Evolutionary conservation across 768 basidiomycete species (phyloP).

Genomic region (Tricholoma sp.): DNA sequence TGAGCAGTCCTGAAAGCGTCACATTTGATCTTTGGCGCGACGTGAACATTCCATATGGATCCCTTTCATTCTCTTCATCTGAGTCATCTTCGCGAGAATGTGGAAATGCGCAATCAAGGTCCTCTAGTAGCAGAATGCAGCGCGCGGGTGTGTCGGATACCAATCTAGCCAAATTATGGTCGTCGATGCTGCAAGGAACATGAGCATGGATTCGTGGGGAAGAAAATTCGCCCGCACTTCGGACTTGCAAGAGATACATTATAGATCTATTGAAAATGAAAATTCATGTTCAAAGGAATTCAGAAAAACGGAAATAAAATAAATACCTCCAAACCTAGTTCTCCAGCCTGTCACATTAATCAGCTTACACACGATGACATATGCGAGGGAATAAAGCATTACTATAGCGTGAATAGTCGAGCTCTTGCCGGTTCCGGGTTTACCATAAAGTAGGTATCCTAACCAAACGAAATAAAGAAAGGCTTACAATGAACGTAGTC

Average conservation of each 20-base stretch:
- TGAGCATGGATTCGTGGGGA: not conserved
- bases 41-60: too few species aligned
- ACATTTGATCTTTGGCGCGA: constrained; percentile 35
- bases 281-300: too few species aligned
- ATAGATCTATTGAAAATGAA: not conserved
- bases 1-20: constrained; percentile 51
- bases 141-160: constrained; percentile 43
- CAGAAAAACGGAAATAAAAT: constrained; percentile 43
- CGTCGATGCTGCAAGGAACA: constrained; percentile 37
- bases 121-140: constrained; percentile 53
- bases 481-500: not conserved
- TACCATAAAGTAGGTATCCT: constrained; percentile 47
- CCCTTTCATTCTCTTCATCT: constrained; percentile 16
- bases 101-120: constrained; percentile 56
- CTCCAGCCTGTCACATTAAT: constrained; percentile 39
- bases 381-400: constrained; percentile 11
- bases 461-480: not conserved
- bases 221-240: not conserved
- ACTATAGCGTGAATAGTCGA: constrained; percentile 5
- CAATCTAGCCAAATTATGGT: constrained; percentile 39
- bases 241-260: not conserved
- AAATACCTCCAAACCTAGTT: constrained; percentile 72
- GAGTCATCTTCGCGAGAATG: constrained; percentile 30
- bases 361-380: constrained; percentile 23
- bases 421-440: constrained; percentile 61